Conservation (phyloP, 495 filamentous ascomycete genomes). For the Trichocladium uniseriatum region DNA sequence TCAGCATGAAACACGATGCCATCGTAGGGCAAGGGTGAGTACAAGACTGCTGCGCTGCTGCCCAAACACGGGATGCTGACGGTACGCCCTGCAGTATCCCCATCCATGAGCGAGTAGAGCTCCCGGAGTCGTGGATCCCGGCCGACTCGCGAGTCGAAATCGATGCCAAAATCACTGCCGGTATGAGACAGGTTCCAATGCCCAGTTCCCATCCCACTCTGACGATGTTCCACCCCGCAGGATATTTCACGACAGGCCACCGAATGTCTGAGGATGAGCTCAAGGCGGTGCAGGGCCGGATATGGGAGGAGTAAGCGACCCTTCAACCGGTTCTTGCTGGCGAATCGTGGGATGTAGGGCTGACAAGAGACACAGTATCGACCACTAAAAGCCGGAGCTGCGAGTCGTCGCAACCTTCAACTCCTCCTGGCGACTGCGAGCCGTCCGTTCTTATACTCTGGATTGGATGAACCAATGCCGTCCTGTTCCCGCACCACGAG, state of each 20-base stretch:
- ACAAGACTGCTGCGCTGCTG: slow-evolving; percentile 3
- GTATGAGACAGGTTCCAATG: slow-evolving; percentile 51
- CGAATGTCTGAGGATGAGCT: slow-evolving; percentile 82
- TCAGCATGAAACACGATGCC: slow-evolving; percentile 95
- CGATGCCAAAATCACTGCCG: slow-evolving; percentile 95
- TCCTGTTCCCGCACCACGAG: slow-evolving; percentile 8
- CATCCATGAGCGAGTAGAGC: slow-evolving; percentile 85
- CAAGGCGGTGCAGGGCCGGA: slow-evolving; percentile 72
- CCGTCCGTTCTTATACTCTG: neutral
- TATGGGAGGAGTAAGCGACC: slow-evolving; percentile 71
- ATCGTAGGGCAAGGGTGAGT: slow-evolving; percentile 83
- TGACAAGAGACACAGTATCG: slow-evolving; percentile 20
- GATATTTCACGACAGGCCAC: slow-evolving; percentile 82
- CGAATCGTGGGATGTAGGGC: slow-evolving; percentile 12
- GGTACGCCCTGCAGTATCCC: slow-evolving; percentile 49
- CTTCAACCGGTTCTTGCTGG: neutral
- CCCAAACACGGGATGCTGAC: slow-evolving; percentile 6
- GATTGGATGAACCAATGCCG: slow-evolving; percentile 9
- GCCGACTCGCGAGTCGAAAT: slow-evolving; percentile 95
- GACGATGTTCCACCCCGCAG: slow-evolving; percentile 25
- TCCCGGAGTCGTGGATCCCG: slow-evolving; percentile 90
- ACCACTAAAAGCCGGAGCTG: slow-evolving; percentile 15
- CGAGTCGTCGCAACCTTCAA: neutral
- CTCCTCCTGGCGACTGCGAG: neutral
- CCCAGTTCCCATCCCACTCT: slow-evolving; percentile 1